A percentile compares a stretch with the other conserved stretches of the same genome.
These are phyloP conservation scores for Auricularia heimuer DNA, from an alignment of 768 basidiomycete species.

Conservation along the genomic window DNA sequence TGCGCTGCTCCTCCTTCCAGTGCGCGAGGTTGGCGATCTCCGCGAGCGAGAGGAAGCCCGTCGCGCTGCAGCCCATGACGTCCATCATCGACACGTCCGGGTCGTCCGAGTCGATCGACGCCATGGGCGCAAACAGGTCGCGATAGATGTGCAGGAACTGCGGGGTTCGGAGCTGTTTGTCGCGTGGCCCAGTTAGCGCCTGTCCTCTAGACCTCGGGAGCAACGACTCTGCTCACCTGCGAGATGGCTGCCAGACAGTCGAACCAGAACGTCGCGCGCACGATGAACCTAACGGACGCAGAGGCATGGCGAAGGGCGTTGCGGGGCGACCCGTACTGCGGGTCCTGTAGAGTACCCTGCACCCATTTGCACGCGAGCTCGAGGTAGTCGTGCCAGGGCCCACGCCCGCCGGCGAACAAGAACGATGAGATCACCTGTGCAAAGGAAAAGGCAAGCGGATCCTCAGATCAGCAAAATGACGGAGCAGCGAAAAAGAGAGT, in stretches of 20 bases:
- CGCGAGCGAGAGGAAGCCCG: conserved; percentile 68
- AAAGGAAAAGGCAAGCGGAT: neutral
- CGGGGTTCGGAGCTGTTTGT: neutral
- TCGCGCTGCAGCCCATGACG: conserved; percentile 80
- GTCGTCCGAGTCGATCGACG: conserved; percentile 12
- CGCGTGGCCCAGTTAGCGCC: conserved; percentile 28
- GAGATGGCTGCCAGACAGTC: conserved; percentile 74
- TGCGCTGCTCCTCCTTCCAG: conserved; percentile 48
- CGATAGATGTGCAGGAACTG: conserved; percentile 45
- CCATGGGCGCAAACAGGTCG: conserved; percentile 40
- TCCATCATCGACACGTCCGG: conserved; percentile 60
- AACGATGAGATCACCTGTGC: conserved; percentile 51
- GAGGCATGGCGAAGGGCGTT: conserved; percentile 36
- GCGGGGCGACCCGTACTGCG: conserved; percentile 27
- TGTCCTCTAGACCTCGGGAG: neutral
- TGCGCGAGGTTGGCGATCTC: conserved; percentile 54
- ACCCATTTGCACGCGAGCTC: conserved; percentile 50
- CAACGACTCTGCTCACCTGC: conserved; percentile 12
- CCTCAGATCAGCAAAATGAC: neutral
- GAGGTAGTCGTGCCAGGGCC: conserved; percentile 61
- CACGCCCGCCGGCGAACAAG: conserved; percentile 68
- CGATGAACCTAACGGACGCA: conserved; percentile 55
- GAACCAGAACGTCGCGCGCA: conserved; percentile 82
- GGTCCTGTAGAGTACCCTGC: conserved; percentile 32
- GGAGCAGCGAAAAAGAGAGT: neutral